These are phyloP conservation scores for Lagerstroemia fauriei DNA, from an alignment of 441 rosid species.

Conservation along the genomic window DNA sequence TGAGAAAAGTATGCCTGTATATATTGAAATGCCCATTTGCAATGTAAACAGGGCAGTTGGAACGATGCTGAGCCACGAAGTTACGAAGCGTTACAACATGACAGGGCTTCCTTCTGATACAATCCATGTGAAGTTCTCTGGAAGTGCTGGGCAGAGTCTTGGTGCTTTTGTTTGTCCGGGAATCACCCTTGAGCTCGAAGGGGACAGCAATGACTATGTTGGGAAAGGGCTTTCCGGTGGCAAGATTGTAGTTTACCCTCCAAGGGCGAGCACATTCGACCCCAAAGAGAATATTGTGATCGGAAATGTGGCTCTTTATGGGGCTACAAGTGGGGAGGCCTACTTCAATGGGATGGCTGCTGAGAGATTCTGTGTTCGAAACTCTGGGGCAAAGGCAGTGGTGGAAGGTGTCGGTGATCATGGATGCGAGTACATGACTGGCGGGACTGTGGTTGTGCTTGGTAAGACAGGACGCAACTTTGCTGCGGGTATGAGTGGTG, in stretches of 20 bases:
- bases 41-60: slow-evolving; percentile 99
- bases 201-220: slow-evolving; percentile 96
- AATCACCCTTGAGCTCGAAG: slow-evolving; percentile 86
- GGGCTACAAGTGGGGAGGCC: slow-evolving; percentile 92
- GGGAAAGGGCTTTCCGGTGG: slow-evolving; percentile 99
- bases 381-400: slow-evolving; percentile 97
- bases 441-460: slow-evolving; percentile 93
- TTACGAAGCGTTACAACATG: slow-evolving; percentile 79
- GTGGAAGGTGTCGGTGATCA: slow-evolving; percentile 99
- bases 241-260: slow-evolving; percentile 92
- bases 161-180: slow-evolving; percentile 99
- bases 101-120: slow-evolving; percentile 92
- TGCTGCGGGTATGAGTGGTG: slow-evolving; percentile 99
- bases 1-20: slow-evolving; percentile 81
- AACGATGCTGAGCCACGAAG: slow-evolving; percentile 99
- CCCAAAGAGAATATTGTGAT: slow-evolving; percentile 98
- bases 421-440: slow-evolving; percentile 99
- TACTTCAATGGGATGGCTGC: slow-evolving; percentile 99
- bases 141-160: slow-evolving; percentile 98
- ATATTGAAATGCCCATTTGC: slow-evolving; percentile 74
- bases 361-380: slow-evolving; percentile 97
- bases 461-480: slow-evolving; percentile 99
- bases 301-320: slow-evolving; percentile 97
- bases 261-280: slow-evolving; percentile 81
- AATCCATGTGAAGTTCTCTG: slow-evolving; percentile 78